Evolutionary conservation across 441 rosid genomes (phyloP), one percentile per base, ranked within the genome.

Genomic region (Hura crepitans): DNA sequence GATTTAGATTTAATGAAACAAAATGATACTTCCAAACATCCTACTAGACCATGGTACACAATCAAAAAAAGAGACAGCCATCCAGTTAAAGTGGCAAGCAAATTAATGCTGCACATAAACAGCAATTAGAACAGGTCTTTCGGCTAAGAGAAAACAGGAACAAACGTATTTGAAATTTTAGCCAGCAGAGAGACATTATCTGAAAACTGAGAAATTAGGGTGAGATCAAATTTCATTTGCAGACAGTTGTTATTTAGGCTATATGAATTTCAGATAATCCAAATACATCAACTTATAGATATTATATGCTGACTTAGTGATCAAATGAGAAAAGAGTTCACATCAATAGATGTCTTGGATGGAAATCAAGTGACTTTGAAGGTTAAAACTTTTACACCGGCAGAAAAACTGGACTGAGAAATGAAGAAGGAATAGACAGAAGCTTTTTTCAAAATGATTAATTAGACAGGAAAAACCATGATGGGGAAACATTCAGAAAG

Each of bases 1-100:
- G 15, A 54, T 69, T 46, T 66, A 60, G 54, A 69, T 62, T 56
- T 57, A 60, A 43, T 62, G 57, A 31, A 70, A 27, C 45, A 53
- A 37, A 70, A 35, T 37, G 46, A 22, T 11, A 17, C 6, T 49
- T 0, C 14, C 17, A 30, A 43, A n/a, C 11, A 23, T 39, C 37
- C 66, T 20, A 59, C 8, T 45, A 56, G 55, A 42, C 22, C 37
- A 39, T 18, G 20, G 33, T 6, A 58, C 20, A 13, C 31, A 46
- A 47, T 59, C 45, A 45, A 11, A 30, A 2, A 42, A 43, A 6
- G 47, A 70, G 12, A 20, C 61, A 70, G 20, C 39, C 61, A 70
- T 49, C 37, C 22, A 33, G 25, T 49, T 59, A 33, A 70, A 37
- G 33, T 10, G 14, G 20, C 11, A 27, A 68, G 20, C 47, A 60